A percentile compares a stretch with the other conserved stretches of the same genome.
These are phyloP conservation scores for Petunia axillaris DNA, from an alignment of 257 asterid species.

Conservation along the genomic window DNA sequence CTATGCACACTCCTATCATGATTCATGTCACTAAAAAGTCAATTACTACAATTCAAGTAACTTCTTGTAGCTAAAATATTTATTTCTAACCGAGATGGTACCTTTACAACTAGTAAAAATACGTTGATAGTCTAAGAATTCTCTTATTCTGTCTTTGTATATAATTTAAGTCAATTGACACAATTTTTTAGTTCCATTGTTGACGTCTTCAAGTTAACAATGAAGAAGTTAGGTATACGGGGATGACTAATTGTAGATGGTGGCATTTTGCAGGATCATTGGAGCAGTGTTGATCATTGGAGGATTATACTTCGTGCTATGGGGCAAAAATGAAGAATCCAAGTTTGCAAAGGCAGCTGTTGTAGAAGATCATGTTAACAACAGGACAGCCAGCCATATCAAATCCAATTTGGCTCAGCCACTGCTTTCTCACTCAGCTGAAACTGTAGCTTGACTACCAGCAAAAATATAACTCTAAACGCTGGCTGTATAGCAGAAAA, in stretches of 20 bases:
- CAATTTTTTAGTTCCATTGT: no score
- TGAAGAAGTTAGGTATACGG: not conserved
- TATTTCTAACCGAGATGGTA: no score
- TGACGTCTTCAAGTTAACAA: no score
- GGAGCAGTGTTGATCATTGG: conserved; percentile 83
- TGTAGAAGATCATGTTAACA: conserved; percentile 53
- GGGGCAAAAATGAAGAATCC: conserved; percentile 90
- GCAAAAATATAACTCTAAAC: conserved; percentile 35
- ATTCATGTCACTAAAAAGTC: no score
- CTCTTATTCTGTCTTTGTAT: no score
- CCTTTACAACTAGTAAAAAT: no score
- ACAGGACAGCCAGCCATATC: conserved; percentile 42
- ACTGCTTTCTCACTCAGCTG: conserved; percentile 71
- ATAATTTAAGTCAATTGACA: no score
- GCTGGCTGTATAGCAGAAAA: conserved; percentile 29
- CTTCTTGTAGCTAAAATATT: no score
- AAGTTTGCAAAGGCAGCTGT: conserved; percentile 48
- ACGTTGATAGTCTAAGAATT: no score
- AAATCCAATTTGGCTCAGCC: conserved; percentile 81
- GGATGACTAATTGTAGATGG: not conserved
- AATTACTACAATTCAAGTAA: no score
- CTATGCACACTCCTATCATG: not conserved
- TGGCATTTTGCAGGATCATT: conserved; percentile 57
- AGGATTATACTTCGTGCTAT: conserved; percentile 80
- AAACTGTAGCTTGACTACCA: conserved; percentile 49